Conservation (phyloP, 1,284 basidiomycete genomes). For the Acaromyces ingoldii region DNA sequence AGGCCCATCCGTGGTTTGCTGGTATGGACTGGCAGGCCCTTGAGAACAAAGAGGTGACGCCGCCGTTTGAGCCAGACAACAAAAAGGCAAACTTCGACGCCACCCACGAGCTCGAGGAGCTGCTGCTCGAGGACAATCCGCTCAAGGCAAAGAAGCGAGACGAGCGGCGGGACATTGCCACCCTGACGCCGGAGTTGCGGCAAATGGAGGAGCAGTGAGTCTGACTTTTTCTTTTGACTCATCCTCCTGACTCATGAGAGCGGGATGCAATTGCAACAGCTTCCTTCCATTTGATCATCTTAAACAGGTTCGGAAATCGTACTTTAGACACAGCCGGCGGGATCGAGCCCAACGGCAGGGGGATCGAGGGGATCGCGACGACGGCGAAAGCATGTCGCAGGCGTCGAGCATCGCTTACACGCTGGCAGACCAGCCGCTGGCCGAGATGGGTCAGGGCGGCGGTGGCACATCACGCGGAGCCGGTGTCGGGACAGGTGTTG, state of each 20-base stretch:
- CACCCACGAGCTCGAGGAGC: slow-evolving; percentile 95
- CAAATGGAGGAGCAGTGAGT: slow-evolving; percentile 93
- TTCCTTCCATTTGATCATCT: slow-evolving; percentile 45
- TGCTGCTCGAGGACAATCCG: slow-evolving; percentile 92
- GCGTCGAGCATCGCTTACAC: slow-evolving; percentile 25
- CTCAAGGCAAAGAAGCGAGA: slow-evolving; percentile 90
- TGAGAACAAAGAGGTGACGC: slow-evolving; percentile 65
- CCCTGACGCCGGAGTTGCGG: slow-evolving; percentile 80
- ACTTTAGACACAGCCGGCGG: slow-evolving; percentile 22
- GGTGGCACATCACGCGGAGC: neutral
- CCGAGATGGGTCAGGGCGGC: slow-evolving; percentile 18
- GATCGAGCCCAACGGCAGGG: slow-evolving; percentile 9
- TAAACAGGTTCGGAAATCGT: slow-evolving; percentile 35
- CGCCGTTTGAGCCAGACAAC: slow-evolving; percentile 93
- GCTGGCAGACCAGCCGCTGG: slow-evolving; percentile 37
- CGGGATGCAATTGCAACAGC: too few species aligned
- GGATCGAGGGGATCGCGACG: too few species aligned
- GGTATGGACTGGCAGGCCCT: slow-evolving; percentile 79
- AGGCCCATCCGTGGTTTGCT: slow-evolving; percentile 78
- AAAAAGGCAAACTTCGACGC: slow-evolving; percentile 99
- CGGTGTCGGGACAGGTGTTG: neutral
- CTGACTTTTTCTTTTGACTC: neutral
- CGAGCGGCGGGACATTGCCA: slow-evolving; percentile 76
- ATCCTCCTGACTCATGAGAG: neutral
- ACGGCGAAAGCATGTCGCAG: slow-evolving; percentile 20